phyloP scores from a whole-genome alignment of 495 filamentous ascomycete genomes.

The Talaromyces stipitatus region DNA sequence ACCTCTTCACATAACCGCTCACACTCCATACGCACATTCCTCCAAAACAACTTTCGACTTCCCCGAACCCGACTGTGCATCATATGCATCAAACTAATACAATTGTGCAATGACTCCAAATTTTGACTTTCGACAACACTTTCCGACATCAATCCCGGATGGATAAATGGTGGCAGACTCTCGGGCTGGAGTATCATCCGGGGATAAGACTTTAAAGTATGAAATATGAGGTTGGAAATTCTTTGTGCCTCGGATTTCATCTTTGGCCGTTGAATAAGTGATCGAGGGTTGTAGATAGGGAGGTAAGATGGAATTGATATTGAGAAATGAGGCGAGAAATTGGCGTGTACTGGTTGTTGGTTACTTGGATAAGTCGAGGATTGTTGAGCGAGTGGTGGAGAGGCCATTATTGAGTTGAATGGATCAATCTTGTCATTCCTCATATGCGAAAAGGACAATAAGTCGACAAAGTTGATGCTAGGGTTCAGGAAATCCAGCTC shows the following conservation, averaged over 20 bases:
- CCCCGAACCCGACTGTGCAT: constrained; percentile 17
- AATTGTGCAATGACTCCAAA: constrained; percentile 37
- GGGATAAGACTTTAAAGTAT: constrained; percentile 37
- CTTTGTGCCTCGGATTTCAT: constrained; percentile 19
- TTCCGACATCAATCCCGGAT: constrained; percentile 14
- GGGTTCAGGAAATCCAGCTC: background rate
- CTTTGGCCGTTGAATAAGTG: constrained; percentile 23
- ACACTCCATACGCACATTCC: constrained; percentile 37
- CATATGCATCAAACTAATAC: constrained; percentile 38
- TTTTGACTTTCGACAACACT: constrained; percentile 13
- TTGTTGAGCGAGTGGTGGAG: background rate
- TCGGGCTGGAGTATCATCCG: constrained; percentile 30
- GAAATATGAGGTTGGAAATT: constrained; percentile 28
- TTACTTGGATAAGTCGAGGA: background rate
- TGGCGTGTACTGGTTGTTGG: no score
- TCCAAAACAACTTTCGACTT: constrained; percentile 38
- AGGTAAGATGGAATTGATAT: constrained; percentile 19
- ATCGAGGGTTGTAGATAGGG: constrained; percentile 18
- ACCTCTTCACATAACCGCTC: constrained; percentile 33
- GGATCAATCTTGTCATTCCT: background rate
- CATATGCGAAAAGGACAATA: constrained; percentile 27
- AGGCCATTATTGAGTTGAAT: background rate
- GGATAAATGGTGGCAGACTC: constrained; percentile 25
- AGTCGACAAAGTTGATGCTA: constrained; percentile 43
- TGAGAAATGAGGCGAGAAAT: no score